Conservation (phyloP, 2,329 filamentous ascomycete genomes). For the Sclerotinia spermophila region DNA sequence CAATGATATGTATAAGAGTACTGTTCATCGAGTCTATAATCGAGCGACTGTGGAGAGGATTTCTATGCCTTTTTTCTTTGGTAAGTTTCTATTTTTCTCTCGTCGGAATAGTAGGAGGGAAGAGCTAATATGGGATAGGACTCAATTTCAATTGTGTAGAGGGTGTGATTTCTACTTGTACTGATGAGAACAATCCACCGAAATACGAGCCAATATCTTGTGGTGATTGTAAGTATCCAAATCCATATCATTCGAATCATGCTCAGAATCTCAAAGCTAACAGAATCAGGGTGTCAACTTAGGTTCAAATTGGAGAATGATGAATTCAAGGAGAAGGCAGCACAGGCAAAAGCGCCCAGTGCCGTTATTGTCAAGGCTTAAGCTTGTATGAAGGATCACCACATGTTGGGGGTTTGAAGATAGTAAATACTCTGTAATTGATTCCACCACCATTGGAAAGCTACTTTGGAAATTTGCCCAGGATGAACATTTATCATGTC, state of each 20-base stretch:
- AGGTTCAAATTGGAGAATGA: slow-evolving; percentile 34
- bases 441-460: neutral
- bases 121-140: slow-evolving; percentile 30
- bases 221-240: slow-evolving; percentile 41
- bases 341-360: slow-evolving; percentile 29
- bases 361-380: slow-evolving; percentile 30
- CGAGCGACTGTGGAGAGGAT: slow-evolving; percentile 42
- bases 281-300: slow-evolving; percentile 32
- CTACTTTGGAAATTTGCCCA: neutral
- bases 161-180: slow-evolving; percentile 47
- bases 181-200: slow-evolving; percentile 44
- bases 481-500: neutral
- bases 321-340: slow-evolving; percentile 30
- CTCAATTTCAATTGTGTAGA: slow-evolving; percentile 52
- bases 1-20: slow-evolving; percentile 49
- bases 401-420: neutral
- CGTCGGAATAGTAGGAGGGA: neutral
- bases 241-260: neutral
- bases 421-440: too few species aligned
- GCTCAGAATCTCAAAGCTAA: neutral
- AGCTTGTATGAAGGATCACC: neutral
- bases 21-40: slow-evolving; percentile 50
- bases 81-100: slow-evolving; percentile 30
- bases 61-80: slow-evolving; percentile 56
- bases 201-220: slow-evolving; percentile 52